Evolutionary conservation across 495 filamentous ascomycete genomes (phyloP).

Genomic region (Neurospora africana): DNA sequence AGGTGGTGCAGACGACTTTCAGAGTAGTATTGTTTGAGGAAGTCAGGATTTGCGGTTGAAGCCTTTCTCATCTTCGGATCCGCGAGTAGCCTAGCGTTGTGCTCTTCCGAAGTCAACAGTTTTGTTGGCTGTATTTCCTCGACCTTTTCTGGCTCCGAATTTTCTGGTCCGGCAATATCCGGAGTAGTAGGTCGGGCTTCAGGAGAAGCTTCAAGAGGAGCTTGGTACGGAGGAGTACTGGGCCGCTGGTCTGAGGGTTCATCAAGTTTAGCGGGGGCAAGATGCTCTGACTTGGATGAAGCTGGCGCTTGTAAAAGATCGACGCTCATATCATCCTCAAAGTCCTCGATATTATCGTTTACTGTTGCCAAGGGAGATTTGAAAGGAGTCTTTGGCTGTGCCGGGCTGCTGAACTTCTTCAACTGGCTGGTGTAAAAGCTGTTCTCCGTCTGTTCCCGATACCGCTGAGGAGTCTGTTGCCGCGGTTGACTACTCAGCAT

Average conservation of each 20-base stretch:
- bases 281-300: neutral
- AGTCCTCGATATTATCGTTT: conserved; percentile 7
- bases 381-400: conserved; percentile 4
- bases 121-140: conserved; percentile 7
- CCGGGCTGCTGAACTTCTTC: conserved; percentile 26
- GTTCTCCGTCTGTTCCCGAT: conserved; percentile 61
- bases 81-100: conserved; percentile 70
- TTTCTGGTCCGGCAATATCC: neutral
- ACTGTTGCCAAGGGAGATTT: neutral
- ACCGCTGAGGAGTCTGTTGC: conserved; percentile 39
- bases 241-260: neutral
- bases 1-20: conserved; percentile 91
- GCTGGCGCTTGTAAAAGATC: conserved; percentile 6
- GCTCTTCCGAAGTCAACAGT: conserved; percentile 72
- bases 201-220: neutral
- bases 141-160: conserved; percentile 7
- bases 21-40: conserved; percentile 85
- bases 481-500: conserved; percentile 38
- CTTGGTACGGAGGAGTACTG: neutral
- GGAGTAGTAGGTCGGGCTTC: neutral
- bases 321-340: conserved; percentile 13
- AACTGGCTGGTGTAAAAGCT: conserved; percentile 76
- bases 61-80: conserved; percentile 77
- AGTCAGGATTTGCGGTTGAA: conserved; percentile 80
- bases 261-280: neutral